Evolutionary conservation across 495 filamentous ascomycete species (phyloP), one percentile per base, ranked within the genome.

Genomic region (Aspergillus sclerotioniger): DNA sequence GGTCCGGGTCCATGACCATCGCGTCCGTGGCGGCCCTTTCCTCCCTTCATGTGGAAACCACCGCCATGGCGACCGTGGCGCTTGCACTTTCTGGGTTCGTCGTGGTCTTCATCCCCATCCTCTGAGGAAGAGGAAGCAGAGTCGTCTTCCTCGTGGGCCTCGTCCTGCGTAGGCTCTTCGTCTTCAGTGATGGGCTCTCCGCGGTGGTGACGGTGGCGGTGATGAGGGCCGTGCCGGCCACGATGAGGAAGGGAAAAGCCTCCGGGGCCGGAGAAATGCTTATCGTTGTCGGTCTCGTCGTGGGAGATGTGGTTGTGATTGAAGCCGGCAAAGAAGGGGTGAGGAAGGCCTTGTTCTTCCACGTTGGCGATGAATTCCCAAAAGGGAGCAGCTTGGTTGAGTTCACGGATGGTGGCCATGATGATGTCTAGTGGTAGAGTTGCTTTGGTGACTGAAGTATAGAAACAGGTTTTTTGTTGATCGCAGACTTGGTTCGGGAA

Each of bases 351-450:
- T 9, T 29, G 46, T 16, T 50, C 47, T 17, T 50, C 47, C 10
- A 50, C 31, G 25, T 50, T 32, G 25, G 25, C 10, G 47, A 50
- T 6, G 1, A 50, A 31, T 28, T 50, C 47, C 47, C 47, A 50
- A 15, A 32, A 50, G 13, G 47, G 28, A 50, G 20, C 47, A 17
- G 47, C 25, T 50, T 50, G 47, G 25, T 50, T 50, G 47, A 50
- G 47, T 32, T 50, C 21, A 12, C 47, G 47, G 15, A 50, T 50
- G n/a, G 47, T 31, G n/a, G 47, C 47, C 47, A 50, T 50, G 12
- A 8, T 50, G 25, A 3, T 50, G 28, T 50, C 0, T 32, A 2
- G 5, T 12, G 7, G 10, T 8, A 13, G 10, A 28, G 6, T 28
- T 49, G 46, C 10, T 9, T 12, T n/a, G 4, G 13, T 13, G 17